phyloP scores from a whole-genome alignment of 2,329 filamentous ascomycete genomes.

The Ustulina deusta region DNA sequence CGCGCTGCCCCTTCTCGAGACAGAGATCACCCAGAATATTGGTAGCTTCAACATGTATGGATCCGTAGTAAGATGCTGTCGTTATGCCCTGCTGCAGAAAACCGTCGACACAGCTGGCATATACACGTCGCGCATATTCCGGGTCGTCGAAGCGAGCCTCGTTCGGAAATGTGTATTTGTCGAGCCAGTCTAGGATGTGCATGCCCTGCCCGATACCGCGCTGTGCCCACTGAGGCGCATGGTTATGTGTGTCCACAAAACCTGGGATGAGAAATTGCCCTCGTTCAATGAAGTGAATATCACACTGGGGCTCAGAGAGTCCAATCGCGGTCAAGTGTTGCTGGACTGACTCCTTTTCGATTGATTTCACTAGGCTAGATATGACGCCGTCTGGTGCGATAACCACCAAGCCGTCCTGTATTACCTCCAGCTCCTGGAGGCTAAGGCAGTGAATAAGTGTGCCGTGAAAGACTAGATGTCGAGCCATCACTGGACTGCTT shows the following conservation, averaged over 20 bases:
- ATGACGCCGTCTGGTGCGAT: slow-evolving; percentile 48
- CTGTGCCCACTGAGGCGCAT: slow-evolving; percentile 69
- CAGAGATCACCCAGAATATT: slow-evolving; percentile 68
- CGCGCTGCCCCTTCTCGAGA: slow-evolving; percentile 65
- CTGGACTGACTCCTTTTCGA: slow-evolving; percentile 35
- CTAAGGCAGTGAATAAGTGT: slow-evolving; percentile 57
- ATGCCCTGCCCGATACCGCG: slow-evolving; percentile 63
- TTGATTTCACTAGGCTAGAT: slow-evolving; percentile 41
- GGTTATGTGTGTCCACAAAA: slow-evolving; percentile 76
- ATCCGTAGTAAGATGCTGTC: slow-evolving; percentile 71
- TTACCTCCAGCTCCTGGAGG: slow-evolving; percentile 52
- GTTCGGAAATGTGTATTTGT: slow-evolving; percentile 72
- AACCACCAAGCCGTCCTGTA: slow-evolving; percentile 55
- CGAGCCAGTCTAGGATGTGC: slow-evolving; percentile 72
- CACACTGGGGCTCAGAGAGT: slow-evolving; percentile 35
- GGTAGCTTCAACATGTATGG: slow-evolving; percentile 67
- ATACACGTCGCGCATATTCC: slow-evolving; percentile 64
- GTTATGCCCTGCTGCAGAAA: slow-evolving; percentile 73
- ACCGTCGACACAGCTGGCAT: slow-evolving; percentile 65
- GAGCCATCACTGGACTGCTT: slow-evolving; percentile 35
- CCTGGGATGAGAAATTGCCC: slow-evolving; percentile 69
- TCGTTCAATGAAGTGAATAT: slow-evolving; percentile 51
- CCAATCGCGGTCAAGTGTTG: slow-evolving; percentile 32
- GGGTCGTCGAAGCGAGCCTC: slow-evolving; percentile 70
- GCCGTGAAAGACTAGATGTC: slow-evolving; percentile 54